Percentiles rank a stretch among this genome's conserved stretches.
phyloP scores from a whole-genome alignment of 1,284 basidiomycete species.

The Puccinia novopanici region DNA sequence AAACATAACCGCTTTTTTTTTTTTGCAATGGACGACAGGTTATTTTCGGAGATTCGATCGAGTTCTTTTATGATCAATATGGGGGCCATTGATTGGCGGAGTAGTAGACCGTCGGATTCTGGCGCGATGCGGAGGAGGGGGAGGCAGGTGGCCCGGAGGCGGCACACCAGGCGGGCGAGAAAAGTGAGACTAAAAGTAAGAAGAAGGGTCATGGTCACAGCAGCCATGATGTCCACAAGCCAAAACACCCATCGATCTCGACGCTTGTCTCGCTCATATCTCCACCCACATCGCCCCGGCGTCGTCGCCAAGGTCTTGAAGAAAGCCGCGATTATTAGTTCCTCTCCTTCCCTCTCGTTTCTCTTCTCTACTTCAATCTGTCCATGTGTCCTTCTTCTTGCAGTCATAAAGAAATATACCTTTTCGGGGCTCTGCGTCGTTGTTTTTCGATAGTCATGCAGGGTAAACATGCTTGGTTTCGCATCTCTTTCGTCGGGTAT shows the following conservation, averaged over 20 bases:
- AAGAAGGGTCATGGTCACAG: background rate
- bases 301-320: conserved; percentile 33
- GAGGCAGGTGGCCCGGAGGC: conserved; percentile 58
- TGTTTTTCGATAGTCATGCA: no score
- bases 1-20: background rate
- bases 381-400: no score
- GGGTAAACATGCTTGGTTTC: no score
- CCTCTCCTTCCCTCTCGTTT: background rate
- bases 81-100: conserved; percentile 76
- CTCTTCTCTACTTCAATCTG: background rate
- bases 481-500: no score
- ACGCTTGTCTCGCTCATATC: conserved; percentile 27
- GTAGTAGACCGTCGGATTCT: conserved; percentile 76
- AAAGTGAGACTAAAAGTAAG: background rate
- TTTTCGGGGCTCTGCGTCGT: no score
- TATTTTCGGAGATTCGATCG: conserved; percentile 75
- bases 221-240: background rate
- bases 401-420: no score
- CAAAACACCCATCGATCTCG: conserved; percentile 23
- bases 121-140: conserved; percentile 54
- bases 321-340: conserved; percentile 43
- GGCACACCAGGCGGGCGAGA: background rate
- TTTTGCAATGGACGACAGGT: conserved; percentile 61
- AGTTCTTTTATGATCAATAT: conserved; percentile 80
- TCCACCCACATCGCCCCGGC: conserved; percentile 6